Conservation (phyloP, 768 basidiomycete species). For the Leccinum imitatum region DNA sequence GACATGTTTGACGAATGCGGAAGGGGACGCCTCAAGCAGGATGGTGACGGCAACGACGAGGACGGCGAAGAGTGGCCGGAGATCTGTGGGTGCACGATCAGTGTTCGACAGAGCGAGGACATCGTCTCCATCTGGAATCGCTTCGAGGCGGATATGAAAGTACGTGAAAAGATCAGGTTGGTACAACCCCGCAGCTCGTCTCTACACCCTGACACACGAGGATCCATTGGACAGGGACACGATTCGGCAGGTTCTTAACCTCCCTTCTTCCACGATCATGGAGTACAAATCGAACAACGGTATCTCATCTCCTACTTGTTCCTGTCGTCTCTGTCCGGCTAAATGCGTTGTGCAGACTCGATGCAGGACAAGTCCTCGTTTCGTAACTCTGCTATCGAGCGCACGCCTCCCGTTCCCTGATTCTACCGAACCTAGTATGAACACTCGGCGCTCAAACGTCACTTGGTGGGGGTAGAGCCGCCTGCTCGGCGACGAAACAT, state of each 20-base stretch:
- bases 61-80: slow-evolving; percentile 61
- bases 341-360: slow-evolving; percentile 53
- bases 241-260: slow-evolving; percentile 69
- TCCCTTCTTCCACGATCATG: slow-evolving; percentile 78
- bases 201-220: slow-evolving; percentile 4
- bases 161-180: slow-evolving; percentile 81
- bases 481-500: slow-evolving; percentile 2
- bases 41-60: slow-evolving; percentile 36
- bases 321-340: not conserved
- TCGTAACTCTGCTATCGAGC: slow-evolving; percentile 60
- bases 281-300: slow-evolving; percentile 96
- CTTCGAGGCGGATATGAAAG: slow-evolving; percentile 70
- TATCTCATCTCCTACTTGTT: slow-evolving; percentile 22
- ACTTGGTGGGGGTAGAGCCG: not conserved
- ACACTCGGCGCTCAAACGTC: not conserved
- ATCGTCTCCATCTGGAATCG: slow-evolving; percentile 93
- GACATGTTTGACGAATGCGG: slow-evolving; percentile 81
- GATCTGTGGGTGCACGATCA: slow-evolving; percentile 94
- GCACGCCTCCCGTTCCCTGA: slow-evolving; percentile 34
- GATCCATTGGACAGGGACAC: slow-evolving; percentile 57
- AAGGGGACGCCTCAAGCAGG: slow-evolving; percentile 29
- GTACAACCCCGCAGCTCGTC: slow-evolving; percentile 38
- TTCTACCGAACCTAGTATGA: not conserved
- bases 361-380: slow-evolving; percentile 89
- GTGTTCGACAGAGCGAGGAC: slow-evolving; percentile 90